A percentile compares a stretch with the other conserved stretches of the same genome.
Evolutionary conservation across 495 filamentous ascomycete species (phyloP).

Genomic region (Entonaema liquescens): DNA sequence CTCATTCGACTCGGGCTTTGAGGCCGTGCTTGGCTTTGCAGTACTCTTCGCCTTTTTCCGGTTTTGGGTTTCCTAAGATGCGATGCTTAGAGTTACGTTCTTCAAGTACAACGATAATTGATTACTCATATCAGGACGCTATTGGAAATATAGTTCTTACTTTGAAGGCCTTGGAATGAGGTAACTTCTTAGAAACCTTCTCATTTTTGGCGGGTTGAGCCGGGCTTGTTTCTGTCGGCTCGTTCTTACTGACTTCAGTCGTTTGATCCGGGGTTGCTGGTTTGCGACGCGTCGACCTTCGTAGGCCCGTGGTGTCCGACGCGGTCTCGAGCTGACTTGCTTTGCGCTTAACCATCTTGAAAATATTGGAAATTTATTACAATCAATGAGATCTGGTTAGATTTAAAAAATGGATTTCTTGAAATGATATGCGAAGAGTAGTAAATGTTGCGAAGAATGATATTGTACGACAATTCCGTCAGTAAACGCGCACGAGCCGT

Average conservation of each 20-base stretch:
- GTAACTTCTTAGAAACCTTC: neutral
- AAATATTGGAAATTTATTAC: too few relatives aligned
- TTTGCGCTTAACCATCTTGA: slow-evolving; percentile 53
- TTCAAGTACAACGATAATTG: neutral
- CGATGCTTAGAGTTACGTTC: neutral
- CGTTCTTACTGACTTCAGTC: neutral
- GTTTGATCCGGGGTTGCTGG: slow-evolving; percentile 11
- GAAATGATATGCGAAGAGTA: too few relatives aligned
- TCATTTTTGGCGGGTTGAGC: neutral
- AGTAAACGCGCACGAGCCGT: too few relatives aligned
- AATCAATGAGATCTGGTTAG: too few relatives aligned
- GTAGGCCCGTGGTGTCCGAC: slow-evolving; percentile 17
- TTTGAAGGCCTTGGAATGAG: neutral
- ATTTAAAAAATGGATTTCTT: too few relatives aligned
- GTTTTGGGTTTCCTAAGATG: slow-evolving; percentile 13
- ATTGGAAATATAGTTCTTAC: slow-evolving; percentile 13
- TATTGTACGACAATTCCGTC: too few relatives aligned
- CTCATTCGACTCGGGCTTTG: slow-evolving; percentile 18
- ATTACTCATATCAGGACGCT: neutral
- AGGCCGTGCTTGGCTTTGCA: slow-evolving; percentile 11
- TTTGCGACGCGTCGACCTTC: slow-evolving; percentile 47
- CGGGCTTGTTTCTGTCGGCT: neutral
- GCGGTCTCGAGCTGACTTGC: slow-evolving; percentile 34
- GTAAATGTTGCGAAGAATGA: too few relatives aligned
- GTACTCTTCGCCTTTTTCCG: slow-evolving; percentile 18